A percentile compares a stretch with the other conserved stretches of the same genome.
Evolutionary conservation across 164 flowering plant genomes (phyloP).

Genomic region (Taxillus chinensis): DNA sequence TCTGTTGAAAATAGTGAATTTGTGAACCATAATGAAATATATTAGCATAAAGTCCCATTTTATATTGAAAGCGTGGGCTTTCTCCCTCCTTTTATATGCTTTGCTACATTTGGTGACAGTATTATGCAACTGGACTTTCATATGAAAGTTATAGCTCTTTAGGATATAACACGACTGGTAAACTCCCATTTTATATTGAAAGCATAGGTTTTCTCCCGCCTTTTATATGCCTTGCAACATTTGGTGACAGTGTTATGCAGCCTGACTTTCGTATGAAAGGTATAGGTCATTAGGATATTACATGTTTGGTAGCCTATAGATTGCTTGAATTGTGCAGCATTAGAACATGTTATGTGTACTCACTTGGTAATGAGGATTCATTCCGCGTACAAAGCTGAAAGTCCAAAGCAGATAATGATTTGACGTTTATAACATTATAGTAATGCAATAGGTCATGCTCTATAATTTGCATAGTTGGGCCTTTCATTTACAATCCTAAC

Average conservation of each 20-base stretch:
- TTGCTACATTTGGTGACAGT: no score
- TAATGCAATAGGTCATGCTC: not conserved
- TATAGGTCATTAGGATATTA: not conserved
- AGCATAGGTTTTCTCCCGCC: no score
- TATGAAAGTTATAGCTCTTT: not conserved
- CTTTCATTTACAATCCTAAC: not conserved
- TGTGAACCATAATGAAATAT: no score
- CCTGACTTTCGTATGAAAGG: not conserved
- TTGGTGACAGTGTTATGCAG: not conserved
- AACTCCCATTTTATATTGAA: no score
- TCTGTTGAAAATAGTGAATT: no score
- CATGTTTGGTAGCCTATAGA: not conserved
- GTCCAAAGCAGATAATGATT: not conserved
- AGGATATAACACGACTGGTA: not conserved
- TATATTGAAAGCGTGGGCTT: no score
- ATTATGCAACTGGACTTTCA: not conserved
- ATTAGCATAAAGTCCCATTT: no score
- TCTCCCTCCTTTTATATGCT: no score
- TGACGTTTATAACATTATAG: not conserved
- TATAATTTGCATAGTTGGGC: not conserved
- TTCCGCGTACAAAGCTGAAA: not conserved
- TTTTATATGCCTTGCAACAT: no score
- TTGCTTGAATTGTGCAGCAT: not conserved
- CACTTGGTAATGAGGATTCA: not conserved
- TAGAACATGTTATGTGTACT: not conserved